Percentiles rank a stretch among this genome's conserved stretches.
Evolutionary conservation across 257 asterid genomes (phyloP).

Genomic region (Nicotiana tomentosiformis): DNA sequence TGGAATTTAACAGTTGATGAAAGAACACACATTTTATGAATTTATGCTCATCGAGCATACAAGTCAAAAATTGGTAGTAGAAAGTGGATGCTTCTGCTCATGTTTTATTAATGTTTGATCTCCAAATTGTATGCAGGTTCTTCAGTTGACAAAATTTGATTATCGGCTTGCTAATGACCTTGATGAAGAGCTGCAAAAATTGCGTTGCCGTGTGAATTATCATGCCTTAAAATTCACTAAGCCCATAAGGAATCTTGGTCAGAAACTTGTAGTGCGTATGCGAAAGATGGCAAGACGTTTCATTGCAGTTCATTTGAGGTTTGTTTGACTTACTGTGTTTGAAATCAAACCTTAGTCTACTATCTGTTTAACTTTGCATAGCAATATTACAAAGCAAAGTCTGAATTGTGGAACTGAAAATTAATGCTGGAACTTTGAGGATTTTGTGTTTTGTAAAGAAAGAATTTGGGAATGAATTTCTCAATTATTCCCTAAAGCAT

Average conservation of each 20-base stretch:
- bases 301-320: slow-evolving; percentile 96
- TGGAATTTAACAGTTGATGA: background rate
- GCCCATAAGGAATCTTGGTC: slow-evolving; percentile 75
- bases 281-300: slow-evolving; percentile 73
- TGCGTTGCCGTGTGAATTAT: slow-evolving; percentile 93
- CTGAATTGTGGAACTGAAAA: slow-evolving; percentile 7
- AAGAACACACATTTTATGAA: background rate
- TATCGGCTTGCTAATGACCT: slow-evolving; percentile 89
- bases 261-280: slow-evolving; percentile 71
- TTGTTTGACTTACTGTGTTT: slow-evolving; percentile 13
- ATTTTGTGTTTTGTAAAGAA: background rate
- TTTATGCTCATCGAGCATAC: background rate
- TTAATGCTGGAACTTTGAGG: background rate
- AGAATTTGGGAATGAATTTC: too few relatives aligned
- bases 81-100: background rate
- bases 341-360: background rate
- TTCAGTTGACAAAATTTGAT: slow-evolving; percentile 97
- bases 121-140: slow-evolving; percentile 55
- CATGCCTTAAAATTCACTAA: slow-evolving; percentile 90
- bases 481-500: too few relatives aligned
- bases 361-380: background rate
- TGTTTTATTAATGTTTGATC: background rate
- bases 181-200: slow-evolving; percentile 76
- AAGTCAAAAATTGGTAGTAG: background rate
- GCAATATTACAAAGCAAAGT: background rate